Evolutionary conservation across 805 yeast genomes (phyloP), one percentile per base, ranked within the genome.

Genomic region (Yarrowia sp.): DNA sequence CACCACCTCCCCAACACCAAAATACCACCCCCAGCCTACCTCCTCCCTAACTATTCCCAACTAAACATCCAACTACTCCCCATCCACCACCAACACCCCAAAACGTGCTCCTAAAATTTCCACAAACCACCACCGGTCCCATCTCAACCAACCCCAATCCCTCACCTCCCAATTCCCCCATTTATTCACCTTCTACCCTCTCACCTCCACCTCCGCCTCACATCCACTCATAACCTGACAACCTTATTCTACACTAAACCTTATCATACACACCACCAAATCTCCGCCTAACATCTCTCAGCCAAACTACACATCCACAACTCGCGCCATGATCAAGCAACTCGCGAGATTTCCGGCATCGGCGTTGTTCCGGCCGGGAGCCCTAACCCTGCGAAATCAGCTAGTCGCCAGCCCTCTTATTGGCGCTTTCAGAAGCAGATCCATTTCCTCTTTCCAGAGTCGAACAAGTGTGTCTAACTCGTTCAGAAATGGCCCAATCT

Each of bases 281-380:
- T 16, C 7, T 17, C 36, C 38, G 54, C 36, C 51, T 17, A 46
- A 46, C 54, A 16, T 19, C 24, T 6, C 0, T 8, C n/a, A 17
- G 9, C 24, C 9, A 17, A 33, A 48, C 54, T 2, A 48, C 38
- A 17, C 17, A 19, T 9, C 17, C 22, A 5, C 36, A 11, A 48
- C 38, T 46, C 52, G 9, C 26, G 54, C 54, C 54, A 48, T 48
- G 54, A 19, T 48, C 38, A 48, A 48, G 26, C 54, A 30, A 19
- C 26, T 48, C 14, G 38, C 38, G 38, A 12, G 54, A 21, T 21
- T 21, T 32, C 28, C 22, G 10, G 14, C 14, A 2, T 2, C 4
- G 19, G 26, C 24, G 8, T 16, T 48, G 17, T 11, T 28, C 19
- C 54, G 38, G 7, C 54, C 36, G 26, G n/a, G 35, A 7, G 26